These are phyloP conservation scores for Malbranchea zuffiana DNA, from an alignment of 2,329 filamentous ascomycete genomes.

Conservation along the genomic window DNA sequence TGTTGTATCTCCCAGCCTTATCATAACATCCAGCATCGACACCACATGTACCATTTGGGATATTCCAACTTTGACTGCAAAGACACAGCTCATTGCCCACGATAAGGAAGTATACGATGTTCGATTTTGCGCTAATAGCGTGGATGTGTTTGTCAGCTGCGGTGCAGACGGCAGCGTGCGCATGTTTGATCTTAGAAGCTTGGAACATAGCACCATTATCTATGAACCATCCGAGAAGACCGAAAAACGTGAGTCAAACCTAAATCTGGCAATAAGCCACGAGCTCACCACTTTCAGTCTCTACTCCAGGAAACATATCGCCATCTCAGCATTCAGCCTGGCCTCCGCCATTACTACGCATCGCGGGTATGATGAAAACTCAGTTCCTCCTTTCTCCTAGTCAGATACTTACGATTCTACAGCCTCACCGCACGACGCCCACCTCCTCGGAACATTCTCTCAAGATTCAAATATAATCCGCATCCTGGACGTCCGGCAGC, in stretches of 20 bases:
- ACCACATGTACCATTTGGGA: slow-evolving; percentile 99
- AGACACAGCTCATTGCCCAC: slow-evolving; percentile 95
- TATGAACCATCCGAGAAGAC: slow-evolving; percentile 92
- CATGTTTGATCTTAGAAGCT: slow-evolving; percentile 94
- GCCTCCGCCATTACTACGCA: slow-evolving; percentile 45
- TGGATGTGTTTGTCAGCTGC: slow-evolving; percentile 98
- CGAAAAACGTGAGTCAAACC: slow-evolving; percentile 44
- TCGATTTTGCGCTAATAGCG: slow-evolving; percentile 91
- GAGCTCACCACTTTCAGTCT: slow-evolving; percentile 24
- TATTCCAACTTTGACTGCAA: slow-evolving; percentile 92
- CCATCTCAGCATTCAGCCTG: slow-evolving; percentile 46
- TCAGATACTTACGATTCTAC: slow-evolving; percentile 11
- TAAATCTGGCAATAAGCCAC: too few species aligned
- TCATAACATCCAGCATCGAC: slow-evolving; percentile 97
- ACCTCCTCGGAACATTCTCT: slow-evolving; percentile 93
- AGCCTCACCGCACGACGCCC: slow-evolving; percentile 89
- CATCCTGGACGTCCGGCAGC: slow-evolving; percentile 91
- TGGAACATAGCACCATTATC: slow-evolving; percentile 98
- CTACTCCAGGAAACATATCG: slow-evolving; percentile 48
- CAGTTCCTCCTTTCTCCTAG: background rate
- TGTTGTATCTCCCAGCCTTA: slow-evolving; percentile 86
- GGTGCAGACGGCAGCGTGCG: slow-evolving; percentile 94
- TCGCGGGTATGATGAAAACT: slow-evolving; percentile 29
- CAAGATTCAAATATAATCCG: slow-evolving; percentile 86
- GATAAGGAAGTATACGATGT: slow-evolving; percentile 99